Evolutionary conservation across 2,329 filamentous ascomycete species (phyloP).

Genomic region (Biscogniauxia sp.): DNA sequence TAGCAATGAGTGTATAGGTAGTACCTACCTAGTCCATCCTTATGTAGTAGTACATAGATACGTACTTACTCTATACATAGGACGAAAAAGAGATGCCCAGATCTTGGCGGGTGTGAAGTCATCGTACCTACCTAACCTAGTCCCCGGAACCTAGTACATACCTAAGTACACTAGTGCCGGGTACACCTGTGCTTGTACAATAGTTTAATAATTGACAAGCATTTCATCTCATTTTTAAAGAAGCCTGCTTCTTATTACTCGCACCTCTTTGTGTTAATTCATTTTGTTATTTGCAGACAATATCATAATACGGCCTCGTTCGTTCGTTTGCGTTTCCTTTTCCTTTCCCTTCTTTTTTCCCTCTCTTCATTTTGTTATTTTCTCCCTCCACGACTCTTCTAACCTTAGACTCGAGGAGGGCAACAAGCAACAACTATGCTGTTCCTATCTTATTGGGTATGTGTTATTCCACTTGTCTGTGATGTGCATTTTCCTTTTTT

Average conservation of each 20-base stretch:
- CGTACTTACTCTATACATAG: too few species aligned
- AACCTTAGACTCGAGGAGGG: background rate
- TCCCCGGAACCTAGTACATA: too few species aligned
- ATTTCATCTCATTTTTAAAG: conserved; percentile 4
- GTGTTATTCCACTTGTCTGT: conserved; percentile 1
- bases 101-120: conserved; percentile 10
- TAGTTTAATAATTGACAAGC: background rate
- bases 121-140: conserved; percentile 1
- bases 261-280: background rate
- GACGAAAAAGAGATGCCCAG: background rate
- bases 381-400: background rate
- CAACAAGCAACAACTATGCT: conserved; percentile 20
- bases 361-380: background rate
- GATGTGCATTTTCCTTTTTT: background rate
- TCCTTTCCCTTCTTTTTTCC: background rate
- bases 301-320: background rate
- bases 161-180: too few species aligned
- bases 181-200: background rate
- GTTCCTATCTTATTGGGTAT: conserved; percentile 30
- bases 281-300: background rate
- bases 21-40: too few species aligned
- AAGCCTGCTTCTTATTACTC: background rate
- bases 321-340: background rate
- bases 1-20: too few species aligned
- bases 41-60: too few species aligned